A percentile compares a stretch with the other conserved stretches of the same genome.
Evolutionary conservation across 768 basidiomycete genomes (phyloP).

Genomic region (Solioccasus polychromus): DNA sequence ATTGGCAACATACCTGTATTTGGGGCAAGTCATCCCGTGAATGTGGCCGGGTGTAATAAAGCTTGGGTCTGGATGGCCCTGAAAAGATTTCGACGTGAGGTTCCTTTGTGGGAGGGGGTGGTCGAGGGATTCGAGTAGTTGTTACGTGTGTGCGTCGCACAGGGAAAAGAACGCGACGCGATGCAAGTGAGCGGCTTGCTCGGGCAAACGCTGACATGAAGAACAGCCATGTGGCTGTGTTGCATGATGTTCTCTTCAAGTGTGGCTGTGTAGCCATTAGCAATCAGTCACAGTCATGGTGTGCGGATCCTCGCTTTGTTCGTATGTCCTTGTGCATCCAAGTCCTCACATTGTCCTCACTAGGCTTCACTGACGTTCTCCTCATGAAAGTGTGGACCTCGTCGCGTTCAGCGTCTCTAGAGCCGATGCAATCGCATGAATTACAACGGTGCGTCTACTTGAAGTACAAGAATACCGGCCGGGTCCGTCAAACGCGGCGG

Average conservation of each 20-base stretch:
- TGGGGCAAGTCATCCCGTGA: conserved; percentile 40
- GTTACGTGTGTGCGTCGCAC: conserved; percentile 16
- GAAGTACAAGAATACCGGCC: no score
- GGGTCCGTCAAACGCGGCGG: no score
- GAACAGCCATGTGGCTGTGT: conserved; percentile 12
- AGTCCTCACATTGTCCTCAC: no score
- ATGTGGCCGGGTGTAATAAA: conserved; percentile 42
- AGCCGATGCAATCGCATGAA: no score
- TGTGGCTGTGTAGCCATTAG: conserved; percentile 4
- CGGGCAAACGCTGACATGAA: conserved; percentile 18
- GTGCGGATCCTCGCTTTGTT: no score
- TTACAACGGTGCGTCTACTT: no score
- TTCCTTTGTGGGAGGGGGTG: conserved; percentile 26
- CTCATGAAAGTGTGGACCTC: no score
- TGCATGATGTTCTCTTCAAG: no score
- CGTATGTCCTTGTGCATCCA: no score
- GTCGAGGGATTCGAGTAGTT: conserved; percentile 22
- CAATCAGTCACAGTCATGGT: no score
- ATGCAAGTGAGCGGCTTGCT: conserved; percentile 6
- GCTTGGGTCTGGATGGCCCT: conserved; percentile 42
- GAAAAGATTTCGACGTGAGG: conserved; percentile 41
- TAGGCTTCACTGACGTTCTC: no score
- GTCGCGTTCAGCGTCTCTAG: no score
- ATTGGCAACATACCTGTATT: conserved; percentile 32
- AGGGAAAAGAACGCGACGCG: conserved; percentile 9